phyloP scores from a whole-genome alignment of 2,329 filamentous ascomycete species.

The Colletotrichum tanaceti region DNA sequence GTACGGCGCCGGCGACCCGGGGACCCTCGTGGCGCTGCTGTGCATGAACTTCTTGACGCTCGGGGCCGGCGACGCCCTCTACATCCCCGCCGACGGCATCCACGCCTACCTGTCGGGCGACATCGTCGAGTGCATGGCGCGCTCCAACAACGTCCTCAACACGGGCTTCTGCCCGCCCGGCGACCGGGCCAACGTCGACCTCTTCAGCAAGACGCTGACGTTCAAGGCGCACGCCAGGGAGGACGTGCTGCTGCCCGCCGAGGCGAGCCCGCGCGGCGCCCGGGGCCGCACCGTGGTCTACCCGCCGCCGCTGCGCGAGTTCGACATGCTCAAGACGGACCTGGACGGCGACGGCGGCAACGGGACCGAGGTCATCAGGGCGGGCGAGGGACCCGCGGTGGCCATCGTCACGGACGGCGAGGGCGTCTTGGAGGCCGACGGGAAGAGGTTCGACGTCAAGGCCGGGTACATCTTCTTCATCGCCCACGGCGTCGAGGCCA shows the following conservation, averaged over 20 bases:
- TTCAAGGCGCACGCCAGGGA: constrained; percentile 70
- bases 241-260: constrained; percentile 64
- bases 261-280: constrained; percentile 55
- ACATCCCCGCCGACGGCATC: constrained; percentile 78
- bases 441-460: constrained; percentile 63
- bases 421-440: constrained; percentile 66
- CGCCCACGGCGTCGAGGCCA: constrained; percentile 61
- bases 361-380: constrained; percentile 68
- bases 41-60: constrained; percentile 81
- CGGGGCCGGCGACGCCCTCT: constrained; percentile 73
- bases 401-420: constrained; percentile 70
- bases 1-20: constrained; percentile 73
- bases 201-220: constrained; percentile 72
- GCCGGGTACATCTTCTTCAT: constrained; percentile 76
- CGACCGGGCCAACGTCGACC: constrained; percentile 71
- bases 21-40: constrained; percentile 74
- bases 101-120: constrained; percentile 79
- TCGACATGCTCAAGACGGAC: constrained; percentile 72
- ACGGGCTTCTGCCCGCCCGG: constrained; percentile 77
- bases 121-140: constrained; percentile 83
- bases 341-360: constrained; percentile 67
- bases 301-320: constrained; percentile 76
- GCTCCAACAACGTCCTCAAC: constrained; percentile 80
- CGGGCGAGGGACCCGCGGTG: constrained; percentile 70
- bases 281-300: constrained; percentile 73